phyloP scores from a whole-genome alignment of 2,329 filamentous ascomycete species.

The Neocatenulostroma microsporum region DNA sequence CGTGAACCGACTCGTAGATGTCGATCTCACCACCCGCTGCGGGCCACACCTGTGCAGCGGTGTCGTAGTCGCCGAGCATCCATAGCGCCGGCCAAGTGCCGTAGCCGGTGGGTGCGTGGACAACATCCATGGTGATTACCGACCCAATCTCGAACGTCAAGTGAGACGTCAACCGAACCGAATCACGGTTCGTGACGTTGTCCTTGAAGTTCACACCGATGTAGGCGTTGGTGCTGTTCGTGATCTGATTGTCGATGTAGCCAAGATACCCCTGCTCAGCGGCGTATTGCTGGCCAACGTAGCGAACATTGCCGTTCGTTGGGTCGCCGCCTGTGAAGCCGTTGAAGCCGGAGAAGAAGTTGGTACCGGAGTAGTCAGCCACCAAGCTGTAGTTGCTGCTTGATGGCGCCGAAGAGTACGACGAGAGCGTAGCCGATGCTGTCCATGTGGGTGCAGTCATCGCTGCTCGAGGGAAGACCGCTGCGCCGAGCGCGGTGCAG shows the following conservation, averaged over 20 bases:
- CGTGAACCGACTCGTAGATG: constrained; percentile 43
- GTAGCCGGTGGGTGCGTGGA: constrained; percentile 45
- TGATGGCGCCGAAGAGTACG: constrained; percentile 4
- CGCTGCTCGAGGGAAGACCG: too few relatives aligned
- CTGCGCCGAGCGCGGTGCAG: constrained; percentile 12
- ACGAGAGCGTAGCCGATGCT: constrained; percentile 7
- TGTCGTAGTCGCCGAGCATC: constrained; percentile 28
- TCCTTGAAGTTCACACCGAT: constrained; percentile 40
- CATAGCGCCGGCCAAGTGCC: constrained; percentile 48
- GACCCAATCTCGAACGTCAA: constrained; percentile 41
- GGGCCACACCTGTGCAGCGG: constrained; percentile 30
- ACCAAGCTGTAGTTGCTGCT: constrained; percentile 22
- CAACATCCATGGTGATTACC: constrained; percentile 44
- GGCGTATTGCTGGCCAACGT: constrained; percentile 20
- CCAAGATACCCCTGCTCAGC: constrained; percentile 33
- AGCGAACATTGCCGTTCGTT: constrained; percentile 32
- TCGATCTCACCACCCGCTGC: constrained; percentile 40
- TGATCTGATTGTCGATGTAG: constrained; percentile 32
- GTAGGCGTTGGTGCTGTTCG: constrained; percentile 30
- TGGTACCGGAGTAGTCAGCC: constrained; percentile 24
- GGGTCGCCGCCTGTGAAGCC: constrained; percentile 39
- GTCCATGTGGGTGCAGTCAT: too few relatives aligned
- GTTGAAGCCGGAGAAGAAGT: constrained; percentile 40
- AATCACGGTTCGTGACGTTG: constrained; percentile 27
- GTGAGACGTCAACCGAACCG: constrained; percentile 42